Base-by-base conservation (phyloP, 345 rosid species). In the Aquilaria malaccensis region DNA sequence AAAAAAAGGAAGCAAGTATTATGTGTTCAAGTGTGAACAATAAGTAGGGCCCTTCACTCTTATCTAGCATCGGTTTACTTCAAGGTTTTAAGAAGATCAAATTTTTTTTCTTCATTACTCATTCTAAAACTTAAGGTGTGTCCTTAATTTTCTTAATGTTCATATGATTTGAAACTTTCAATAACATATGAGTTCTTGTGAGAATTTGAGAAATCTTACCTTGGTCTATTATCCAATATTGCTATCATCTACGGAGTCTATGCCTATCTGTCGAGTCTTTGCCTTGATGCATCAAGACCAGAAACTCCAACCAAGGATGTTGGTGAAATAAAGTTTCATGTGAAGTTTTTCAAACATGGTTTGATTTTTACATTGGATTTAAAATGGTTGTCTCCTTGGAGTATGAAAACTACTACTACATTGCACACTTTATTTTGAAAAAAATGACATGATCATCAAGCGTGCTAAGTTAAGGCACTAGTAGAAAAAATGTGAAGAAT, bases 371-470 rank as follows among this genome's bases (percentile, higher is more conserved):
- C 89, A 70, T 84, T 89, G 7, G 91, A 86, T 65, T 89, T 89
- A 73, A 87, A 85, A 66, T 93, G 98, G 98, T 74, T 93, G 77
- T 89, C 98, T 70, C 82, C 95, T 10, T 83, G 88, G 85, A 89
- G 97, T 76, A 69, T 89, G 11, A 97, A 93, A 79, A 93, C 98
- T 64, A 82, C 85, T 0, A 80, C 89, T 69, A 97, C 96, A 29
- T 87, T 87, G 71, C 98, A 89, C 15, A 73, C 81, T 60, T 85
- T 81, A 52, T 89, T 22, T 22, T 22, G 22, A 22, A 22, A 1
- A 22, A 22, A 1, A 22, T 22, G 22, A 22, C 22, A 22, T 22
- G 22, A 22, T 22, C 22, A 22, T 22, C 22, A 22, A 22, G 22
- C 1, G 22, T 22, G 22, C 22, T 1, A 22, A 22, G 22, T 22